Base-by-base conservation (phyloP, 495 filamentous ascomycete genomes). In the Aspergillus wentii region DNA sequence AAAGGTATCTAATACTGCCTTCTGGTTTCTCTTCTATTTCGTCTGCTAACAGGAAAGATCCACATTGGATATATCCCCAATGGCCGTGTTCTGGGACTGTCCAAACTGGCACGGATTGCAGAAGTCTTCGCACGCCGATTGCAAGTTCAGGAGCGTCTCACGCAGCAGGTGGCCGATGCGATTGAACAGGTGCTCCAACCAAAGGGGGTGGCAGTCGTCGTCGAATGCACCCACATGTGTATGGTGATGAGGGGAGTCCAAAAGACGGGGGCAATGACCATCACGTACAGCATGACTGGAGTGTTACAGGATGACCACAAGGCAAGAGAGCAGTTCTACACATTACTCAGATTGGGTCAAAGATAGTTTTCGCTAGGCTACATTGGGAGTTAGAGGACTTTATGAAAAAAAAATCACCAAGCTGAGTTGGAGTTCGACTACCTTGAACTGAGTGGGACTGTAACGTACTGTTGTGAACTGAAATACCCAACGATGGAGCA, bases 21-120 rank as follows among this genome's bases (percentile, higher is more conserved):
- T n/a, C n/a, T n/a, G n/a, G n/a, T n/a, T n/a, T n/a, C n/a, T n/a
- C n/a, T n/a, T n/a, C n/a, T n/a, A n/a, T n/a, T n/a, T n/a, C n/a
- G n/a, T n/a, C n/a, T n/a, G n/a, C n/a, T n/a, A n/a, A 22, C 14
- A 32, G 43, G 44, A 23, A 30, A 83, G 80, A 88, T 94, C 79
- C 88, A 94, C 66, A 92, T 95, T 45, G 88, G 87, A 15, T 95
- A 94, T 59, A 91, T 95, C 35, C 89, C 86, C 4, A 66, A 76
- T 38, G 54, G 64, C 44, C 54, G 80, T 66, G 88, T 95, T 28
- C 79, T 95, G 16, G 88, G 88, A 15, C 80, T 95, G 25, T 91
- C 86, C 3, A 95, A 95, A 61, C 69, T 95, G 29, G 88, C 87
- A 9, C 75, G 88, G 25, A 87, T 95, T 30, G 87, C 87, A 10